phyloP scores from a whole-genome alignment of 345 rosid genomes.

The Hypericum androsaemum region DNA sequence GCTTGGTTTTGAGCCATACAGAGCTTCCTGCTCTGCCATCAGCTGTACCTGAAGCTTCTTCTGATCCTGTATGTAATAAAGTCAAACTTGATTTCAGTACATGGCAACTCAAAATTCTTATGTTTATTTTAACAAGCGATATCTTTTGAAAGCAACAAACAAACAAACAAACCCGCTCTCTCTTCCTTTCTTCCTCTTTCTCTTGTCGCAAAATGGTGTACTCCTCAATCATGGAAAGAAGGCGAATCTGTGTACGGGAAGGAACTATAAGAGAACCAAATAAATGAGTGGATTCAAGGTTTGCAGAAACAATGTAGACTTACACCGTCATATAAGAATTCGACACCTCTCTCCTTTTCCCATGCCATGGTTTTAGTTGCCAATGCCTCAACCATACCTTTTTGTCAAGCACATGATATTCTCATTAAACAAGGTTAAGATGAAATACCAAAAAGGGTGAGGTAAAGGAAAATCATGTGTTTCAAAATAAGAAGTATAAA shows the following conservation, averaged over 20 bases:
- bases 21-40: conserved; percentile 89
- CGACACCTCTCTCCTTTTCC: conserved; percentile 76
- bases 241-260: conserved; percentile 43
- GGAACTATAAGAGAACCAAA: no score
- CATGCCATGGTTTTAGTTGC: conserved; percentile 75
- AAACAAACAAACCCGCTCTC: conserved; percentile 44
- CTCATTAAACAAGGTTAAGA: no score
- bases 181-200: conserved; percentile 89
- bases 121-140: not conserved
- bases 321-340: conserved; percentile 91
- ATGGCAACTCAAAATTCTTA: not conserved
- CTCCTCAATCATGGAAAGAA: conserved; percentile 90
- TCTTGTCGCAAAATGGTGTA: conserved; percentile 65
- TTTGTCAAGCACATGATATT: no score
- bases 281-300: not conserved
- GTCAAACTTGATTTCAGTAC: not conserved
- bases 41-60: conserved; percentile 43
- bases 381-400: conserved; percentile 86
- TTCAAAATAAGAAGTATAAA: no score
- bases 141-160: not conserved
- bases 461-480: no score
- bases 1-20: conserved; percentile 94
- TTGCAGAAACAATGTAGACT: conserved; percentile 12
- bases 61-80: conserved; percentile 52
- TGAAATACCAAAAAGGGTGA: no score